Evolutionary conservation across 192 early-diverging fungal species (phyloP).

Genomic region (Gryganskiella cystojenkinii): DNA sequence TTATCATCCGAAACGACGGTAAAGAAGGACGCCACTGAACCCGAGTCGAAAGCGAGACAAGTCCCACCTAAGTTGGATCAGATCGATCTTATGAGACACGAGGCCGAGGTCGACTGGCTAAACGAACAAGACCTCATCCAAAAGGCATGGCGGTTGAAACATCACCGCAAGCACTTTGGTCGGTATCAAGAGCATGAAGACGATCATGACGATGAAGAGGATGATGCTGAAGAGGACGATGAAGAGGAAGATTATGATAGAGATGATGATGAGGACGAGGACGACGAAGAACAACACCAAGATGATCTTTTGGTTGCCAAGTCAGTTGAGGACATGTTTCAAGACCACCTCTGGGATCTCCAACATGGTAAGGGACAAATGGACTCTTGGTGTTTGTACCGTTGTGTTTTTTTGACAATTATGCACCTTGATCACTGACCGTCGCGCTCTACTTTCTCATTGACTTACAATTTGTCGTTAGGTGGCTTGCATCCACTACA

Average conservation of each 20-base stretch:
- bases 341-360: slow-evolving; percentile 6
- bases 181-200: not conserved
- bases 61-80: slow-evolving; percentile 17
- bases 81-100: slow-evolving; percentile 28
- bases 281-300: not conserved
- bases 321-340: slow-evolving; percentile 1
- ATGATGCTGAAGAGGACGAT: not conserved
- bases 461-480: too few relatives aligned
- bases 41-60: not conserved
- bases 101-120: slow-evolving; percentile 37
- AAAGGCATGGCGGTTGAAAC: not conserved
- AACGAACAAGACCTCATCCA: slow-evolving; percentile 22
- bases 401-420: not conserved
- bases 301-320: too few relatives aligned
- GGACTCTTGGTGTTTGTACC: not conserved
- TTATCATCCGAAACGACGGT: too few relatives aligned
- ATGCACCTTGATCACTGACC: too few relatives aligned
- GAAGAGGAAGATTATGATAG: not conserved
- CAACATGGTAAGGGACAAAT: slow-evolving; percentile 25
- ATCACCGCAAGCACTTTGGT: slow-evolving; percentile 8
- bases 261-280: not conserved
- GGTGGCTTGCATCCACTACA: slow-evolving; percentile 40
- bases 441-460: too few relatives aligned
- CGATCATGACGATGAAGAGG: not conserved
- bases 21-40: not conserved